Conservation (phyloP, 1,284 basidiomycete species). For the Leccinum solheimii region DNA sequence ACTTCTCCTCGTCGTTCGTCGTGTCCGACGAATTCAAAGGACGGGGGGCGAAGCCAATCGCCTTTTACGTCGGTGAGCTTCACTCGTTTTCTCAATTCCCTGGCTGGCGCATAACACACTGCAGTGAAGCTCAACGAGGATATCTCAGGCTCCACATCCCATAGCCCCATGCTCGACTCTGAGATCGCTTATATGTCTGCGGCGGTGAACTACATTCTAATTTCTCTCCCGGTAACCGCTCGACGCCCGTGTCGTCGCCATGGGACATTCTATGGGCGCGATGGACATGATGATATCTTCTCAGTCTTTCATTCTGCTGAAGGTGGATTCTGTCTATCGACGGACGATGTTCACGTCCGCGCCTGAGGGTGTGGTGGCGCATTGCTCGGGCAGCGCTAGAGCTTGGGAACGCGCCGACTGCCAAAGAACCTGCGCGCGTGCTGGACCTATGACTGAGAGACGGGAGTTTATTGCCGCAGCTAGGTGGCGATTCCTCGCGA, state of each 20-base stretch:
- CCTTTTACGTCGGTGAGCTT: slow-evolving; percentile 77
- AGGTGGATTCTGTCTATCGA: slow-evolving; percentile 42
- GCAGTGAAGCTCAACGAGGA: slow-evolving; percentile 87
- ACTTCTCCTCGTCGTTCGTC: slow-evolving; percentile 57
- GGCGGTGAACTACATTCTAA: slow-evolving; percentile 75
- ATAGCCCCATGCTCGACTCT: slow-evolving; percentile 83
- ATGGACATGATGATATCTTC: too few relatives aligned
- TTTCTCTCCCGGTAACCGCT: slow-evolving; percentile 60
- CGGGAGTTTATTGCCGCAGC: slow-evolving; percentile 45
- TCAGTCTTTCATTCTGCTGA: slow-evolving; percentile 67
- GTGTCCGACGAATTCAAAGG: slow-evolving; percentile 52
- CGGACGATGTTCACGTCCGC: slow-evolving; percentile 85
- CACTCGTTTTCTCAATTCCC: neutral
- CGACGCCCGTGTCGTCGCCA: slow-evolving; percentile 65
- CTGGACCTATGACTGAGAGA: slow-evolving; percentile 68
- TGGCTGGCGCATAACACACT: neutral
- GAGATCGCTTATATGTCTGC: slow-evolving; percentile 81
- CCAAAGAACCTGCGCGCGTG: slow-evolving; percentile 36
- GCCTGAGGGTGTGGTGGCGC: slow-evolving; percentile 84
- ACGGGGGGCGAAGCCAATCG: slow-evolving; percentile 58
- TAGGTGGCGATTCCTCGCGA: slow-evolving; percentile 9
- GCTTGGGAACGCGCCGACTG: slow-evolving; percentile 44
- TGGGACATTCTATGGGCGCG: slow-evolving; percentile 92
- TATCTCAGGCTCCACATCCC: slow-evolving; percentile 65
- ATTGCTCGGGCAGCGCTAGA: slow-evolving; percentile 81